phyloP scores from a whole-genome alignment of 208 protist species.

The Blechomonas ayalai region DNA sequence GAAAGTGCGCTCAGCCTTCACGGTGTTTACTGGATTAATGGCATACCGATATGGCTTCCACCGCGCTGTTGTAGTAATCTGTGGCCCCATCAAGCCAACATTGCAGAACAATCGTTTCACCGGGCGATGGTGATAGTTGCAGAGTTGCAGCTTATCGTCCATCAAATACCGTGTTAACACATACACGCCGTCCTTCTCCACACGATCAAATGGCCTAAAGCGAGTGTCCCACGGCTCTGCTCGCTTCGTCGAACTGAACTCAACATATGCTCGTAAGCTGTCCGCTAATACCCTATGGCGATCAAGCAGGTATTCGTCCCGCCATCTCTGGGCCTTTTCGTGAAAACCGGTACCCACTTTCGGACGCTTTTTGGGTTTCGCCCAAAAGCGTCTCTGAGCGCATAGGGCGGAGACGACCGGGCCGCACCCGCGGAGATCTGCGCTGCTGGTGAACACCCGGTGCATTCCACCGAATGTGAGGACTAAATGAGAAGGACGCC shows the following conservation, averaged over 20 bases:
- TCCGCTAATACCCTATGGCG: slow-evolving; percentile 79
- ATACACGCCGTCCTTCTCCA: slow-evolving; percentile 87
- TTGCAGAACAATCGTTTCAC: slow-evolving; percentile 86
- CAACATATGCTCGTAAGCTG: slow-evolving; percentile 81
- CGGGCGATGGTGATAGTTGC: slow-evolving; percentile 84
- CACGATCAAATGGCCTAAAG: slow-evolving; percentile 85
- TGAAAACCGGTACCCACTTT: slow-evolving; percentile 85
- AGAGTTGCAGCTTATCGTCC: slow-evolving; percentile 88
- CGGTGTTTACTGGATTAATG: slow-evolving; percentile 61
- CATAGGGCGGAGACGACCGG: slow-evolving; percentile 10
- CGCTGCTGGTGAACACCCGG: slow-evolving; percentile 51
- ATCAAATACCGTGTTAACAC: slow-evolving; percentile 78
- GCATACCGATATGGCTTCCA: slow-evolving; percentile 87
- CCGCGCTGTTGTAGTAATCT: slow-evolving; percentile 67
- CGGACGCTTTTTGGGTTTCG: slow-evolving; percentile 86
- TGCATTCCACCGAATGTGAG: no score
- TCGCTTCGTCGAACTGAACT: slow-evolving; percentile 79
- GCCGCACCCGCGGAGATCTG: slow-evolving; percentile 35
- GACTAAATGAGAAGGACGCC: not conserved
- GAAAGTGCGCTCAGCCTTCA: slow-evolving; percentile 70
- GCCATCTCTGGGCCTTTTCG: slow-evolving; percentile 87
- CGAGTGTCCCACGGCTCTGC: slow-evolving; percentile 87
- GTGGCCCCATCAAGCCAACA: slow-evolving; percentile 79
- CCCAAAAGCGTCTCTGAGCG: slow-evolving; percentile 73
- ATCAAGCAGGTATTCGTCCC: slow-evolving; percentile 83